Evolutionary conservation across 176 grass and related monocot genomes (phyloP), one percentile per base, ranked within the genome.

Genomic region (Phoenix roebelenii): DNA sequence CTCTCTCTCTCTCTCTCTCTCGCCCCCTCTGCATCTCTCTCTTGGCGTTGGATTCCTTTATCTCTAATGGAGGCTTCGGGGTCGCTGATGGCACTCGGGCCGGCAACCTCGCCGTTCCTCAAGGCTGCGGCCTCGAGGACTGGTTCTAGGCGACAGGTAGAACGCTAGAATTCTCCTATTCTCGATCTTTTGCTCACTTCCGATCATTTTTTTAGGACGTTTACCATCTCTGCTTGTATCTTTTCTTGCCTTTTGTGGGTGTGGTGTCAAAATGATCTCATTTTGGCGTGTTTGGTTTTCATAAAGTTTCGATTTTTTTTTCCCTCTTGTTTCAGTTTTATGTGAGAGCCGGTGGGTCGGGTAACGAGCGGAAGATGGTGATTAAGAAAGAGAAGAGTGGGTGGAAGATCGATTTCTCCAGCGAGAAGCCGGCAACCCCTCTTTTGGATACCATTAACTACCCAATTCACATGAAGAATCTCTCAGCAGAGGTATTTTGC

Each of bases 381-480:
- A 73, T 83, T 22, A 51, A 62, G 24, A 91, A 83, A 51, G 60
- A 75, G 51, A 56, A 52, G 17, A 70, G 66, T 3, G 18, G 73
- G 0, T 75, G 87, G 76, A 88, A 80, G 79, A 61, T 89, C 12
- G 70, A 85, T 1, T 98, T 73, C 84, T 72, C 93, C 57, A 53
- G 71, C 32, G 84, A 89, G 69, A 98, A 98, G 61, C 87, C 81
- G 0, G 14, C 58, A 52, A 98, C 93, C 7, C 93, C 93, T 22
- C 69, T 98, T 17, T 77, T 98, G 0, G 93, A 98, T 32, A 88
- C 87, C 3, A 57, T 98, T 0, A 85, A 89, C 57, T 92, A 85
- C 50, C 93, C 93, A 5, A 7, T 79, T 54, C 87, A 98, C 79
- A 98, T 98, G 93, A 98, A 98, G 72, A 98, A 89, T 57, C 79